These are phyloP conservation scores for Suillus americanus DNA, from an alignment of 768 basidiomycete genomes.

Conservation along the genomic window DNA sequence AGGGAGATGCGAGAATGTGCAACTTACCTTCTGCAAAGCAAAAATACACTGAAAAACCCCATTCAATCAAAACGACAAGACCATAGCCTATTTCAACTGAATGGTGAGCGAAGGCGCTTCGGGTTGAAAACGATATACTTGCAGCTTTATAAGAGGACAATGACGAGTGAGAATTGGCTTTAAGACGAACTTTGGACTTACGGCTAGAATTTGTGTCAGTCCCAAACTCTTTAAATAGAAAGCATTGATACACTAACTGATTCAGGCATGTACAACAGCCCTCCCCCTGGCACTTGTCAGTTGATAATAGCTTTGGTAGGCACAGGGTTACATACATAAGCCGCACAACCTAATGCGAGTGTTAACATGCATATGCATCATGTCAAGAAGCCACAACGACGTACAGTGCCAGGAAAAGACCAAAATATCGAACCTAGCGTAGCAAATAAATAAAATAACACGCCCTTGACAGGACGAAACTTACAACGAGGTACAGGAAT, in stretches of 20 bases:
- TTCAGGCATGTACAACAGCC: background rate
- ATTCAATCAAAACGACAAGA: background rate
- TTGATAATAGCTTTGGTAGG: background rate
- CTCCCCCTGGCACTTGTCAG: background rate
- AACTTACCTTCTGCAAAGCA: background rate
- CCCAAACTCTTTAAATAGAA: background rate
- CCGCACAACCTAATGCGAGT: background rate
- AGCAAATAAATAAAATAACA: background rate
- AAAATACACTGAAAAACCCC: background rate
- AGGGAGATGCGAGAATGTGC: background rate
- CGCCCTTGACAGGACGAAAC: background rate
- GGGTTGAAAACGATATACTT: background rate
- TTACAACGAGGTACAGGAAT: background rate
- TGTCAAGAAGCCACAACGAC: background rate
- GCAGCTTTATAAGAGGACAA: background rate
- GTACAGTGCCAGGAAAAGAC: slow-evolving; percentile 1
- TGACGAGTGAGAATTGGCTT: background rate
- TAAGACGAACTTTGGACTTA: background rate
- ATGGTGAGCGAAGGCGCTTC: background rate
- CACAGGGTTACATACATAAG: background rate
- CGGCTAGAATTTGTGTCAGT: background rate
- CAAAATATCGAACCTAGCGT: background rate
- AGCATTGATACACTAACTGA: background rate
- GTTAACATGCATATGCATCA: background rate
- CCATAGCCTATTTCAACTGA: background rate